These are phyloP conservation scores for Yamadazyma laniorum DNA, from an alignment of 805 yeast genomes.

Conservation along the genomic window DNA sequence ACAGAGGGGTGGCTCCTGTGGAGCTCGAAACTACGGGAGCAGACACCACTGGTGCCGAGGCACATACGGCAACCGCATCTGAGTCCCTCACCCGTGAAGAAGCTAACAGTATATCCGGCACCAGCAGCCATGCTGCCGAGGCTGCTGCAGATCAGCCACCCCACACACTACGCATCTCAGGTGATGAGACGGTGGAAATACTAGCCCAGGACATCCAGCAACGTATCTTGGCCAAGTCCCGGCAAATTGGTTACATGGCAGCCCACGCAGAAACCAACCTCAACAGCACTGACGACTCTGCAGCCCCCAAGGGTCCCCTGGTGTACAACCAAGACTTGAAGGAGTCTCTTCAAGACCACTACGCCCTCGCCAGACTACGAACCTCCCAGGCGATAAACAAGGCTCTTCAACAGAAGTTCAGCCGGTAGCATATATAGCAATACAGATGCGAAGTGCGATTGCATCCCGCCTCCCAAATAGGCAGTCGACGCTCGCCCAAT, in stretches of 20 bases:
- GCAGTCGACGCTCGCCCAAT: constrained; percentile 35
- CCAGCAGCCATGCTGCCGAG: not conserved
- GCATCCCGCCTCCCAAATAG: constrained; percentile 24
- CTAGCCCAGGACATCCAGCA: constrained; percentile 23
- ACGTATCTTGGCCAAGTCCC: constrained; percentile 18
- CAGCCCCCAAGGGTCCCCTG: not conserved
- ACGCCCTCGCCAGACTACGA: constrained; percentile 23
- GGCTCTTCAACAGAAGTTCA: constrained; percentile 26
- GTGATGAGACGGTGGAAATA: constrained; percentile 27
- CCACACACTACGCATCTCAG: constrained; percentile 10
- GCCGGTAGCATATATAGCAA: too few relatives aligned
- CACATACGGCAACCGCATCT: not conserved
- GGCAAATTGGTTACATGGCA: constrained; percentile 10
- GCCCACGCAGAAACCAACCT: not conserved
- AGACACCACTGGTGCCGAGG: not conserved
- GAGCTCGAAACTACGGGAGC: constrained; percentile 1
- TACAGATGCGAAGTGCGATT: too few relatives aligned
- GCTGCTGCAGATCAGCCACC: not conserved
- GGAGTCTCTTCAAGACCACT: constrained; percentile 24
- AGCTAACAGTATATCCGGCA: not conserved
- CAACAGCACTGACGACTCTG: too few relatives aligned
- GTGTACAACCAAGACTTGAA: constrained; percentile 30
- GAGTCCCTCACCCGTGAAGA: not conserved
- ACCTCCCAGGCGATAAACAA: constrained; percentile 27
- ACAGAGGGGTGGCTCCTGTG: too few relatives aligned